Base-by-base conservation (phyloP, 495 filamentous ascomycete species). In the Parathielavia hyrcaniae region DNA sequence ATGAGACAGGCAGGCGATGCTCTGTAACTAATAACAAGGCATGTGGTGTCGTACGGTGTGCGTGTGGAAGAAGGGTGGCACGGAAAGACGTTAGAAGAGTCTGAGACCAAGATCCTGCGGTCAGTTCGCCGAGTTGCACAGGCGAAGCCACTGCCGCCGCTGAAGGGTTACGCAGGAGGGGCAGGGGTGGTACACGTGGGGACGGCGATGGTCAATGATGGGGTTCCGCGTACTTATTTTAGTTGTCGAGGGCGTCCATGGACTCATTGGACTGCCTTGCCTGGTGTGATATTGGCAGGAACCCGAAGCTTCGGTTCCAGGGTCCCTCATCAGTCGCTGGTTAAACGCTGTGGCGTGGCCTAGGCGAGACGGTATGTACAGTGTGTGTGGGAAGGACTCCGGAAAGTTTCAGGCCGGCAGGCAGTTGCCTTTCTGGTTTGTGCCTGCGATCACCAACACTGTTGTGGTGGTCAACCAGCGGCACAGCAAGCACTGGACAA, bases 41-140 rank as follows among this genome's bases (percentile, higher is more conserved):
- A 2, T 1, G 16, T 9, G 17, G 39, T 2, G 32, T 26, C 19
- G 53, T 55, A 45, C 26, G 14, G 4, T 40, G 22, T 40, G 20
- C 10, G 16, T 36, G 5, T 17, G 41, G 19, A 38, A 14, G 32
- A 44, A 34, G 45, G 53, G 53, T 56, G 14, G 36, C 34, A 49
- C 53, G 39, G 36, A 40, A 40, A 38, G 45, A 36, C 43, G 41
- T 36, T 36, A 44, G 22, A 12, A 49, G 44, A 30, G 39, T 55
- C 36, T 17, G 45, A 49, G 44, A 41, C 34, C 38, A 34, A 49
- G 54, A 57, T 57, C 35, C 54, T 57, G 54, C 53, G 45, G 45
- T 49, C 44, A 5, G 54, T 20, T 8, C 9, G 41, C 17, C 22
- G 16, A 32, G 26, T 57, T 57, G 39, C 54, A 57, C 54, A 16